Conservation (phyloP, 73 alveolate species). For the Symbiodinium pilosum region DNA sequence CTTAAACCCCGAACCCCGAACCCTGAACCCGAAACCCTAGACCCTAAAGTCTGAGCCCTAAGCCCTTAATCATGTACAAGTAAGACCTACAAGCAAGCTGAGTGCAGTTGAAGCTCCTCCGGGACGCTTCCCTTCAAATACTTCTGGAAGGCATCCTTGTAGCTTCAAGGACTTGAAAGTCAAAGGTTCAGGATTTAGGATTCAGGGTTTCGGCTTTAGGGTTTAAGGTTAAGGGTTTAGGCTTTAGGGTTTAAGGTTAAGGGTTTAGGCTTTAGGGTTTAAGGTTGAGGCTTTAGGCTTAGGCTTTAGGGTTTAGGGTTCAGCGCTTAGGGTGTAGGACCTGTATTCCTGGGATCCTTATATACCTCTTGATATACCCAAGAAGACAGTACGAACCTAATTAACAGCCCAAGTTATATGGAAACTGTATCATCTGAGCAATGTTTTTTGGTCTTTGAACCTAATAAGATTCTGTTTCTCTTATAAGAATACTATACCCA, state of each 20-base stretch:
- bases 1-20: background rate
- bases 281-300: background rate
- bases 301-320: background rate
- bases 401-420: too few relatives aligned
- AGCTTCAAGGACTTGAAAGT: too few relatives aligned
- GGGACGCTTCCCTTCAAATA: constrained; percentile 54
- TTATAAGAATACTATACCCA: too few relatives aligned
- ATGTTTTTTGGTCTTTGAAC: too few relatives aligned
- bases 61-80: too few relatives aligned
- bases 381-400: too few relatives aligned
- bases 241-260: background rate
- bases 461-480: too few relatives aligned
- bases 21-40: background rate
- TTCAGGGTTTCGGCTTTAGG: background rate
- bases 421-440: too few relatives aligned
- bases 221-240: background rate
- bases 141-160: constrained; percentile 45
- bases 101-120: background rate
- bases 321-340: background rate
- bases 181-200: background rate
- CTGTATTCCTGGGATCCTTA: too few relatives aligned
- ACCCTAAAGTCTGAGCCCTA: too few relatives aligned
- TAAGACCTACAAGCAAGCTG: too few relatives aligned
- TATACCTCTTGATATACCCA: too few relatives aligned
- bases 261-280: background rate